Evolutionary conservation across 352 stramenopile genomes (phyloP).

Genomic region (Pythium rishiriense): DNA sequence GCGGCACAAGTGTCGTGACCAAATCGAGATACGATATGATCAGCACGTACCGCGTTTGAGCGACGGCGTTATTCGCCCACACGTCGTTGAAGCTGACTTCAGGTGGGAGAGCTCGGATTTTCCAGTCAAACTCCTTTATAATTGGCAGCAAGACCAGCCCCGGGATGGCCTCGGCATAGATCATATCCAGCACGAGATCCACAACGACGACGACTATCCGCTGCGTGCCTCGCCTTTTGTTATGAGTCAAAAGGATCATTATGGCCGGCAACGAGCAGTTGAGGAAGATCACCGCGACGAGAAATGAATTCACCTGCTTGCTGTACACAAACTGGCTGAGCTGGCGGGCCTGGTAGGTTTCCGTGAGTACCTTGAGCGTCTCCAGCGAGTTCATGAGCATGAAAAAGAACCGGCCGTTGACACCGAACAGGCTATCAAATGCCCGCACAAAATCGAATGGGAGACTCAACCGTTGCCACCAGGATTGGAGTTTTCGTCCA

Average conservation of each 20-base stretch:
- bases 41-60: conserved; percentile 2
- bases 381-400: neutral
- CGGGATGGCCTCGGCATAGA: conserved; percentile 2
- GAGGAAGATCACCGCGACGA: conserved; percentile 6
- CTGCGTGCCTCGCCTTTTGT: neutral
- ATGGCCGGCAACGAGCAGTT: neutral
- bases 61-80: conserved; percentile 5
- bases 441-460: too few species aligned
- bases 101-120: neutral
- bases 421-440: neutral
- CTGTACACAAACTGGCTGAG: conserved; percentile 4
- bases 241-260: neutral
- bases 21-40: conserved; percentile 18
- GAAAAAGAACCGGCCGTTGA: conserved; percentile 9
- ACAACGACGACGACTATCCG: neutral
- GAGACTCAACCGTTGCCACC: too few species aligned
- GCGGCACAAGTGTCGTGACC: conserved; percentile 9
- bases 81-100: neutral
- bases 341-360: conserved; percentile 20
- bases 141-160: neutral
- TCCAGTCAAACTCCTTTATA: neutral
- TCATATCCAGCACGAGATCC: conserved; percentile 12
- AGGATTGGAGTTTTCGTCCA: too few species aligned
- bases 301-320: conserved; percentile 1
- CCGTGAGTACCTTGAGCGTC: neutral